Conservation (phyloP, 805 yeast genomes). For the Scheffersomyces spartinae region DNA sequence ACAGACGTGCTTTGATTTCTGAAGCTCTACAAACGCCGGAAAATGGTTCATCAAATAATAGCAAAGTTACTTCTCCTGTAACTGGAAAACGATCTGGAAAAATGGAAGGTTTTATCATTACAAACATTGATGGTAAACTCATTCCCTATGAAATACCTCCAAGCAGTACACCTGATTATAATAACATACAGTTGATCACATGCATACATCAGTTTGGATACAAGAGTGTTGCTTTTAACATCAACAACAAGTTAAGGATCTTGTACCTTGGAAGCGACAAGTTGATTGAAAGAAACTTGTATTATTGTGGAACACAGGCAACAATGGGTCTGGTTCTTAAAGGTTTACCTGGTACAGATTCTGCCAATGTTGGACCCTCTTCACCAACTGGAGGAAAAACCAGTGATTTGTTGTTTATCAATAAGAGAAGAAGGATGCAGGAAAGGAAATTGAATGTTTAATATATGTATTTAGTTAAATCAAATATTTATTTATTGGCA, state of each 20-base stretch:
- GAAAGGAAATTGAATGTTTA: slow-evolving; percentile 4
- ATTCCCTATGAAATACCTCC: slow-evolving; percentile 49
- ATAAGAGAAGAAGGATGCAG: slow-evolving; percentile 30
- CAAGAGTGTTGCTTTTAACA: slow-evolving; percentile 62
- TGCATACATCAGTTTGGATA: slow-evolving; percentile 64
- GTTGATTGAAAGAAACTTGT: slow-evolving; percentile 47
- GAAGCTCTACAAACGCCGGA: background rate
- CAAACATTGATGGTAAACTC: slow-evolving; percentile 51
- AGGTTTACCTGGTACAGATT: slow-evolving; percentile 4
- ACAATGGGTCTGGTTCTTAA: slow-evolving; percentile 13
- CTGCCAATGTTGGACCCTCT: slow-evolving; percentile 6
- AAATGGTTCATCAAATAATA: slow-evolving; percentile 5
- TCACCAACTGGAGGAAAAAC: slow-evolving; percentile 17
- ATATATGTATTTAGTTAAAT: background rate
- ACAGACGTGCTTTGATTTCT: background rate
- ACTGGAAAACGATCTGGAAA: too few relatives aligned
- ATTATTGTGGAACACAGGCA: slow-evolving; percentile 28
- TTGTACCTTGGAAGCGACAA: slow-evolving; percentile 70
- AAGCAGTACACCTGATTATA: slow-evolving; percentile 28
- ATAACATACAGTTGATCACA: slow-evolving; percentile 44
- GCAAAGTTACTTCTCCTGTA: slow-evolving; percentile 34
- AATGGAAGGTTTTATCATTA: slow-evolving; percentile 79
- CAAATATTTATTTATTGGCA: background rate
- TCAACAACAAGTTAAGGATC: slow-evolving; percentile 64
- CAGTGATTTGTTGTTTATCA: slow-evolving; percentile 40